phyloP scores from a whole-genome alignment of 495 filamentous ascomycete genomes.

The Evansstolkia leycettana region DNA sequence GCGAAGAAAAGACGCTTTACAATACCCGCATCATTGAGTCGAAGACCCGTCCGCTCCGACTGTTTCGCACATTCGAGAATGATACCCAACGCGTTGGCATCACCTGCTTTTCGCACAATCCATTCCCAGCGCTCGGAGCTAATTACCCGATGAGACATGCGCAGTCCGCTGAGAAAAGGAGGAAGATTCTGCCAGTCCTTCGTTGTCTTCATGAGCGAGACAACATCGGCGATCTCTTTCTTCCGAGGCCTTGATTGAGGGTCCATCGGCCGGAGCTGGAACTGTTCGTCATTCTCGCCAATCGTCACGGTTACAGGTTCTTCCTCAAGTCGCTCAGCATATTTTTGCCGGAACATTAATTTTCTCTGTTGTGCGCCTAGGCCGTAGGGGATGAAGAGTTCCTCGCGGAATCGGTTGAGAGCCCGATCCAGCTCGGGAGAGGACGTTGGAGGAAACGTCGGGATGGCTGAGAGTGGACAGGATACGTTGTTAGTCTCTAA shows the following conservation, averaged over 20 bases:
- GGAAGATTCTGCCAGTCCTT: constrained; percentile 51
- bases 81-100: constrained; percentile 25
- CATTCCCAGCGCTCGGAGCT: constrained; percentile 15
- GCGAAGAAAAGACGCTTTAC: constrained; percentile 36
- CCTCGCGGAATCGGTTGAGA: constrained; percentile 43
- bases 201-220: constrained; percentile 37
- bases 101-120: constrained; percentile 27
- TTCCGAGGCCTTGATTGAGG: constrained; percentile 21
- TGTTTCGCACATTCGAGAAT: constrained; percentile 43
- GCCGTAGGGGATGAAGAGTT: constrained; percentile 52
- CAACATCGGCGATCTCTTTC: constrained; percentile 16
- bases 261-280: constrained; percentile 40
- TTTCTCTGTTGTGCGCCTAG: constrained; percentile 42
- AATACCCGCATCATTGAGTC: constrained; percentile 25
- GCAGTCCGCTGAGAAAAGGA: constrained; percentile 45
- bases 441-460: constrained; percentile 36
- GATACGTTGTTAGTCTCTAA: constrained; percentile 1
- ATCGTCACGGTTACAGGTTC: constrained; percentile 52
- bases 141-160: constrained; percentile 26
- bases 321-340: constrained; percentile 36
- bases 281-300: constrained; percentile 35
- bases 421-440: constrained; percentile 37
- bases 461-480: constrained; percentile 23
- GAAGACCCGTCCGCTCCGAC: constrained; percentile 35
- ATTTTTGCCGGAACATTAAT: constrained; percentile 37